Evolutionary conservation across 345 rosid genomes (phyloP).

Genomic region (Murraya paniculata): DNA sequence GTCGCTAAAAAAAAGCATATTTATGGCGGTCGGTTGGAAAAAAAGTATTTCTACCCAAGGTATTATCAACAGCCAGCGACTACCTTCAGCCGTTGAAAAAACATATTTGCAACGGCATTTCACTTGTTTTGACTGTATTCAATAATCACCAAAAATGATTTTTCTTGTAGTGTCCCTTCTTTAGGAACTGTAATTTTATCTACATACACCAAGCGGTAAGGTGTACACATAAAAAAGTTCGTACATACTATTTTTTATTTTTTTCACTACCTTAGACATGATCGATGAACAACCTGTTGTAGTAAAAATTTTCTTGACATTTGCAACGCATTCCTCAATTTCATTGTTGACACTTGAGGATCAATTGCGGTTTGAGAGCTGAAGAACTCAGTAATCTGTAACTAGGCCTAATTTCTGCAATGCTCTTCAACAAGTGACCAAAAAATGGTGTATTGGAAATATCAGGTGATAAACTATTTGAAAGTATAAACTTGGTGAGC

Average conservation of each 20-base stretch:
- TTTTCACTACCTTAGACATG: not conserved
- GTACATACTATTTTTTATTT: not conserved
- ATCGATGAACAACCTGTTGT: not conserved
- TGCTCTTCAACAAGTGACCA: not conserved
- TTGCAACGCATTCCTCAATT: not conserved
- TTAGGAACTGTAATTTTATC: not conserved
- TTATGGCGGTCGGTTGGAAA: too few relatives aligned
- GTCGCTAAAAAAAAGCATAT: too few relatives aligned
- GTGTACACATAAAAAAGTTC: not conserved
- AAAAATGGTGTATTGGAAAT: too few relatives aligned
- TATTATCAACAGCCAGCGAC: too few relatives aligned
- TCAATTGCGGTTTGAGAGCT: not conserved
- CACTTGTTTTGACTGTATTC: too few relatives aligned
- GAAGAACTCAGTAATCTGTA: not conserved
- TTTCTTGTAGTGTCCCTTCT: too few relatives aligned
- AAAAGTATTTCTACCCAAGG: too few relatives aligned
- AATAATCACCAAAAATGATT: too few relatives aligned
- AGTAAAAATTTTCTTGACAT: not conserved
- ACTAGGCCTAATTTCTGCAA: not conserved
- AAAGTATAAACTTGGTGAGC: too few relatives aligned
- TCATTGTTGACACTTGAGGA: constrained; percentile 2
- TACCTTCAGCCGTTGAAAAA: too few relatives aligned
- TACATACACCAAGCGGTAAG: not conserved
- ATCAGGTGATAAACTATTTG: too few relatives aligned
- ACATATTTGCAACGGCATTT: too few relatives aligned